phyloP scores from a whole-genome alignment of 169 alveolate genomes.

The Plasmodium falciparum region DNA sequence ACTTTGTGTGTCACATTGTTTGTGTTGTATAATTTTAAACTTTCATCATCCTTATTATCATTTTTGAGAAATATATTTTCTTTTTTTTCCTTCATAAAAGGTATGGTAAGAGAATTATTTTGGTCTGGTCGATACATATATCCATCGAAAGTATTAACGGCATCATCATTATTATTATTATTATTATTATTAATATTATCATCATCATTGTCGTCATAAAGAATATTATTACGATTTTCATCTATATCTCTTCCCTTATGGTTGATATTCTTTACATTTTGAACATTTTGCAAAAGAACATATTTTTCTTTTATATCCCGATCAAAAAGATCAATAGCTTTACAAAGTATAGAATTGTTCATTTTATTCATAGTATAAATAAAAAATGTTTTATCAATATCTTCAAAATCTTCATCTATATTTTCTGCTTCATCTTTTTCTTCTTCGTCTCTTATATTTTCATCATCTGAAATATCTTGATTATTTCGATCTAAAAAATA shows the following conservation, averaged over 20 bases:
- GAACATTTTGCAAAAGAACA: too few relatives aligned
- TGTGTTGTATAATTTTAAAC: background rate
- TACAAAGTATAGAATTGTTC: constrained; percentile 53
- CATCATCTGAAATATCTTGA: constrained; percentile 1
- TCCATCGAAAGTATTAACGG: too few relatives aligned
- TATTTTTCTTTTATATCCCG: too few relatives aligned
- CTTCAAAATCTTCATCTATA: constrained; percentile 33
- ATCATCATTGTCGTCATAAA: too few relatives aligned
- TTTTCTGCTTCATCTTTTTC: background rate
- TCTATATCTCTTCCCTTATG: background rate
- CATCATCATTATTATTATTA: too few relatives aligned
- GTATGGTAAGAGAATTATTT: too few relatives aligned
- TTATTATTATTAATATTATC: too few relatives aligned
- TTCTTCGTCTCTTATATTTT: background rate
- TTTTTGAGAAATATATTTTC: too few relatives aligned
- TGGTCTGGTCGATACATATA: too few relatives aligned
- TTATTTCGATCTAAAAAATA: constrained; percentile 31
- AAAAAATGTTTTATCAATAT: constrained; percentile 18
- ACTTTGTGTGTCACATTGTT: background rate
- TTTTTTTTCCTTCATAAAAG: too few relatives aligned
- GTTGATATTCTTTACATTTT: too few relatives aligned
- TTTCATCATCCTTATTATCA: background rate
- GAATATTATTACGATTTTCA: background rate
- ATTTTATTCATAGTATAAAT: constrained; percentile 36
- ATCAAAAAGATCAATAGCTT: constrained; percentile 66